Percentiles rank a stretch among this genome's conserved stretches.
Evolutionary conservation across 2,329 filamentous ascomycete species (phyloP).

Genomic region (Tolypocladium ovalisporum): DNA sequence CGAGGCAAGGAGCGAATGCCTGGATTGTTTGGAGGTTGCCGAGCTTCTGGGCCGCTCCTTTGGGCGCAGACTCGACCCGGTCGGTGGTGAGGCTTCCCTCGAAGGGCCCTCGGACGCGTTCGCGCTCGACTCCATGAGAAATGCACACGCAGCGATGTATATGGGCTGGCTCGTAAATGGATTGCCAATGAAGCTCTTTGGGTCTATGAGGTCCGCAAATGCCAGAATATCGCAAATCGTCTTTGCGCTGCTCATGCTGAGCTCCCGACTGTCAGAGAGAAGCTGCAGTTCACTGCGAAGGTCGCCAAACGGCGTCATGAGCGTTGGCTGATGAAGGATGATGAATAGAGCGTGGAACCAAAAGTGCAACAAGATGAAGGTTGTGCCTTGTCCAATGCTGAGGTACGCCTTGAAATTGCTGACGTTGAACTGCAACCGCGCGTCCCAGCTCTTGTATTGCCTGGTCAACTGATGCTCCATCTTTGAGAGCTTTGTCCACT

Average conservation of each 20-base stretch:
- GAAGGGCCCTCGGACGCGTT: slow-evolving; percentile 52
- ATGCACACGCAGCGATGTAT: slow-evolving; percentile 83
- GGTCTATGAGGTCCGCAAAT: slow-evolving; percentile 76
- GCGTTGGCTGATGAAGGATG: slow-evolving; percentile 70
- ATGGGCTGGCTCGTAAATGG: slow-evolving; percentile 86
- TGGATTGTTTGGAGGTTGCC: slow-evolving; percentile 32
- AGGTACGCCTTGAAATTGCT: slow-evolving; percentile 80
- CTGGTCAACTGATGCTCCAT: slow-evolving; percentile 72
- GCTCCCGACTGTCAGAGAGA: slow-evolving; percentile 67
- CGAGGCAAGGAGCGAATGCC: slow-evolving; percentile 67
- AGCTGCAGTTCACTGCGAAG: slow-evolving; percentile 54
- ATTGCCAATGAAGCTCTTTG: slow-evolving; percentile 77
- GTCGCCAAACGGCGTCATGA: slow-evolving; percentile 64
- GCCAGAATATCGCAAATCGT: slow-evolving; percentile 83
- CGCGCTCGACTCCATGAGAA: slow-evolving; percentile 70
- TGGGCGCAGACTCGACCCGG: slow-evolving; percentile 1
- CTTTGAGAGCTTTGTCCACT: slow-evolving; percentile 57
- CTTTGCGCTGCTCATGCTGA: slow-evolving; percentile 81
- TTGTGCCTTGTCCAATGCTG: slow-evolving; percentile 69
- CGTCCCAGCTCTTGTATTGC: slow-evolving; percentile 62
- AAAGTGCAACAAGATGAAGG: slow-evolving; percentile 76
- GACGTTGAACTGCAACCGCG: slow-evolving; percentile 70
- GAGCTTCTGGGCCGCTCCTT: slow-evolving; percentile 4
- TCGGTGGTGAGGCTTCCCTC: slow-evolving; percentile 41
- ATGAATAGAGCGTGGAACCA: slow-evolving; percentile 87